Conservation (phyloP, 805 yeast species). For the Saturnispora sekii region DNA sequence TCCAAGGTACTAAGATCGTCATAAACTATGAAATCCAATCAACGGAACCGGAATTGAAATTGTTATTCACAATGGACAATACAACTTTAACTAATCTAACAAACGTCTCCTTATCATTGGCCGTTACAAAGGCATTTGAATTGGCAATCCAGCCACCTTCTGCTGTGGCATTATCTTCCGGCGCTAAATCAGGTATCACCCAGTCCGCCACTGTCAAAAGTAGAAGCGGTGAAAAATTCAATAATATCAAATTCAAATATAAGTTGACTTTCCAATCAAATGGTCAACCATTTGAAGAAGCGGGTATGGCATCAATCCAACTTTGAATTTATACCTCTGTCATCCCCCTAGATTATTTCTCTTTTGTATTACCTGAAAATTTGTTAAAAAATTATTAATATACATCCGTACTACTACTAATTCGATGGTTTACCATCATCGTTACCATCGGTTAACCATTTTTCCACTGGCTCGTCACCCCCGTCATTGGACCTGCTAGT, state of each 20-base stretch:
- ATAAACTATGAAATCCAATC: conserved; percentile 19
- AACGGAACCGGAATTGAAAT: conserved; percentile 14
- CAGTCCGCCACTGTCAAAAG: conserved; percentile 20
- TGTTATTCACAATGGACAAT: conserved; percentile 19
- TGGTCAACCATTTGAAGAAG: conserved; percentile 40
- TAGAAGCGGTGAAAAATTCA: conserved; percentile 12
- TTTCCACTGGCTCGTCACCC: conserved; percentile 3
- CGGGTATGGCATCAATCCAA: conserved; percentile 38
- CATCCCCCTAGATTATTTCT: not conserved
- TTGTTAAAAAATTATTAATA: not conserved
- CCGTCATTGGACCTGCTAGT: conserved; percentile 3
- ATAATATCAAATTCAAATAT: conserved; percentile 60
- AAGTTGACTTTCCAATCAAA: conserved; percentile 46
- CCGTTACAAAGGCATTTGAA: conserved; percentile 27
- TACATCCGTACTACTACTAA: not conserved
- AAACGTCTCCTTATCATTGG: conserved; percentile 24
- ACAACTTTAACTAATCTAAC: conserved; percentile 44
- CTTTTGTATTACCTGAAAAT: not conserved
- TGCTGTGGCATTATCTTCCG: conserved; percentile 12
- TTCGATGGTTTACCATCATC: not conserved
- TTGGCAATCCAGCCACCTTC: conserved; percentile 23
- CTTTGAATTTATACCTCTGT: not conserved
- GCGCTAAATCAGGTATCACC: conserved; percentile 16
- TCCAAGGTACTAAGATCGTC: conserved; percentile 16
- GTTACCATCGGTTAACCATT: conserved; percentile 3